Evolutionary conservation across 2,329 filamentous ascomycete genomes (phyloP), one percentile per base, ranked within the genome.

Genomic region (Penicillium sp.): DNA sequence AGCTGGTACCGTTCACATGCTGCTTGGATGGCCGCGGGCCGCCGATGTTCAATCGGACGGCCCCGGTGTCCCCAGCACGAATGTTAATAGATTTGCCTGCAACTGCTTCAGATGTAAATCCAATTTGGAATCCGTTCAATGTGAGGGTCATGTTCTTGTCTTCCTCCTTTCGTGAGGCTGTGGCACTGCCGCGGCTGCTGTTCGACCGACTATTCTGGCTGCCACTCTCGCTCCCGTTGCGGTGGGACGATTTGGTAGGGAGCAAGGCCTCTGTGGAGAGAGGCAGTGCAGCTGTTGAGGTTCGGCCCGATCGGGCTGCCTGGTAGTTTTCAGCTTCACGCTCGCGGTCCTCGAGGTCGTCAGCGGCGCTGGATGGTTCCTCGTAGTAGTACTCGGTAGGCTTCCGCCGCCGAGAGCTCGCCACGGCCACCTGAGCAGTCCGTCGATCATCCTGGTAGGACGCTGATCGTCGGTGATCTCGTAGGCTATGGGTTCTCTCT

Each of bases 91-190:
- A 61, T 58, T 69, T 70, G 21, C 68, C 65, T 3, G 61, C 64
- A 22, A 71, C 58, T 24, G 64, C 60, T 45, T 68, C 64, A 47
- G 65, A 63, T 13, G 61, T 61, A 40, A 72, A 66, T 41, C 61
- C 67, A 54, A 72, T 69, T 28, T 64, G 69, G 34, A 72, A 61
- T 22, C 69, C 70, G 40, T 69, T 66, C 56, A 72, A 64, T 15
- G 59, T 64, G 56, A 72, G 68, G 42, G 64, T 64, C 54, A 72
- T 66, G 44, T 64, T 67, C 46, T 68, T 65, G 40, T 67, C 61
- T 12, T 70, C 69, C 21, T 68, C 66, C 12, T 56, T 53, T 43
- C 65, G 67, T 39, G 64, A 63, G 13, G 63, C 60, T 21, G 59
- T 60, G 21, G 61, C 63, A 49, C 69, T 71, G 26, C 62, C 69